Evolutionary conservation across 2,329 filamentous ascomycete species (phyloP), one percentile per base, ranked within the genome.

Genomic region (Coleophoma crateriformis): DNA sequence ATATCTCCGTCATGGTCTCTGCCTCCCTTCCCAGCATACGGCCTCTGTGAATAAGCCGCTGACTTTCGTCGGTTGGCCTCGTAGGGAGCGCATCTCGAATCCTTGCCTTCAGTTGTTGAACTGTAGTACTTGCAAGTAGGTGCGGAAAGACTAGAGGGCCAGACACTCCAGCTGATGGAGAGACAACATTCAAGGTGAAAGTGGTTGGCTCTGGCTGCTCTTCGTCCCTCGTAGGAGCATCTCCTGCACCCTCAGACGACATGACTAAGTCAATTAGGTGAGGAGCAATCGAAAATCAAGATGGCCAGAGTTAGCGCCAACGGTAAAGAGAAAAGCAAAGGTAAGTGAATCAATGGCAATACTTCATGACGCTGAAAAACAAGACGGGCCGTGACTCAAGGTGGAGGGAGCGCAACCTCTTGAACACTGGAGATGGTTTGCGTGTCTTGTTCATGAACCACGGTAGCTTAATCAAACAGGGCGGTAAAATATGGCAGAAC

Each of bases 21-120:
- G 67, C 66, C 35, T 83, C 79, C 45, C 73, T 73, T 32, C 70
- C 63, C 44, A 85, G 66, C 43, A 81, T 70, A 34, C 79, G 75
- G 1, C 82, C 82, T 39, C 77, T 71, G 58, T 84, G 75, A 35
- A 85, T 85, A 51, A 85, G 66, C 39, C 81, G 72, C 61, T 84
- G 79, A 33, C 75, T 71, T 33, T 79, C 73, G 52, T 81, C 72
- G 14, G 71, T 58, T 3, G 80, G 79, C 46, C 71, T 75, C 41
- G 74, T 63, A 20, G 71, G 66, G 39, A 84, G 61, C 3, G 64
- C 60, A 57, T 79, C 70, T 33, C 78, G 76, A 50, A 85, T 81
- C 61, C 69, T 77, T 40, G 75, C 73, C 61, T 84, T 84, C 33
- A 85, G 66, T 62, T 81, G 68, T 49, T 72, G 73, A 44, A 84